Evolutionary conservation across 1,139 yeast genomes (phyloP).

Genomic region (Yamadazyma epiphylla): DNA sequence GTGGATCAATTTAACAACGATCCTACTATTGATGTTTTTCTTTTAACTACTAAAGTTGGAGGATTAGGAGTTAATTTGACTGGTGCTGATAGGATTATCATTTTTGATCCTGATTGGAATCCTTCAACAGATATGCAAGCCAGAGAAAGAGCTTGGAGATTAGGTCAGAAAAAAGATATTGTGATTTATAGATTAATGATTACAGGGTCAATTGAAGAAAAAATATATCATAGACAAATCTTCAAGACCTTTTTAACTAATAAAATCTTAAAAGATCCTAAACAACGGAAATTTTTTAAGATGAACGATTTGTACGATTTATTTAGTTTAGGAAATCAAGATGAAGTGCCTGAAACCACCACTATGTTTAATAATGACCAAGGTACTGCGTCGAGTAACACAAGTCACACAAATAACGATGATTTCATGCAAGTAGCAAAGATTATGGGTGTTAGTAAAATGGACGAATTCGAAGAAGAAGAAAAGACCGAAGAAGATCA

Average conservation of each 20-base stretch:
- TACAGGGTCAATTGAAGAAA: constrained; percentile 94
- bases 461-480: constrained; percentile 45
- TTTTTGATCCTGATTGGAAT: constrained; percentile 97
- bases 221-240: constrained; percentile 92
- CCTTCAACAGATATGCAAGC: constrained; percentile 98
- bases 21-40: constrained; percentile 55
- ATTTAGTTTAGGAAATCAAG: constrained; percentile 75
- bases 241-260: constrained; percentile 93
- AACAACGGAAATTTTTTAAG: constrained; percentile 88
- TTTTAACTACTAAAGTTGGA: constrained; percentile 91
- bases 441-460: constrained; percentile 52
- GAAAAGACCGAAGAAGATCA: constrained; percentile 41
- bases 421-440: constrained; percentile 53
- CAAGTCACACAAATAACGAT: constrained; percentile 38
- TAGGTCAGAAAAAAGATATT: constrained; percentile 94
- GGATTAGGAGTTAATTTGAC: constrained; percentile 93
- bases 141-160: constrained; percentile 93
- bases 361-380: constrained; percentile 58
- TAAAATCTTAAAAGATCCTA: constrained; percentile 92
- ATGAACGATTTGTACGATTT: constrained; percentile 88
- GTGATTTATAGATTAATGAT: constrained; percentile 88
- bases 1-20: constrained; percentile 79
- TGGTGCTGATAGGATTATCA: constrained; percentile 92
- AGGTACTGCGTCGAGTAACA: constrained; percentile 11
- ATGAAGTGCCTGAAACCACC: constrained; percentile 63